These are phyloP conservation scores for Lactarius hatsudake DNA, from an alignment of 768 basidiomycete species.

Conservation along the genomic window DNA sequence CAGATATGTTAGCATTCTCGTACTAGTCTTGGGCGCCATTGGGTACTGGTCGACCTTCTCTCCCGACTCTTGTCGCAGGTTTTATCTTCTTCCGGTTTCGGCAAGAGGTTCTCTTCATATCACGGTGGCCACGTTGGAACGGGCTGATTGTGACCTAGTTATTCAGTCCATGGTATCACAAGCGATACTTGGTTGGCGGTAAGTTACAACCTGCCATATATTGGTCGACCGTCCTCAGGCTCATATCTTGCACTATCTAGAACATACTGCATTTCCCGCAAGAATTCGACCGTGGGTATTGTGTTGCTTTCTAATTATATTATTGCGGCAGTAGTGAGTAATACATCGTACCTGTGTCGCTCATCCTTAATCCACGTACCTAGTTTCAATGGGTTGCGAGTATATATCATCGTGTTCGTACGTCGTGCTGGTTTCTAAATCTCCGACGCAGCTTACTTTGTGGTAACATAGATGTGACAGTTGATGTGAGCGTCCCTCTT, in stretches of 20 bases:
- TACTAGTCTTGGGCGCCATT: slow-evolving; percentile 50
- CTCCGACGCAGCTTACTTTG: slow-evolving; percentile 15
- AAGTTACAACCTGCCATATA: slow-evolving; percentile 16
- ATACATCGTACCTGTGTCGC: slow-evolving; percentile 26
- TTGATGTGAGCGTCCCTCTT: background rate
- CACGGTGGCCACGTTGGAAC: background rate
- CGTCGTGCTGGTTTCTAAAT: slow-evolving; percentile 28
- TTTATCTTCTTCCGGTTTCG: slow-evolving; percentile 51
- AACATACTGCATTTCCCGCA: slow-evolving; percentile 54
- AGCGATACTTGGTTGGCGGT: slow-evolving; percentile 60
- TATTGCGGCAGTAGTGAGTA: slow-evolving; percentile 44
- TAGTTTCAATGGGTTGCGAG: slow-evolving; percentile 58
- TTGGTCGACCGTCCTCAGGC: background rate
- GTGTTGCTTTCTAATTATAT: slow-evolving; percentile 42
- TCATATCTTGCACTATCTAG: slow-evolving; percentile 33
- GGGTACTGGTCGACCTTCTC: slow-evolving; percentile 60
- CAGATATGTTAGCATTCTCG: slow-evolving; percentile 46
- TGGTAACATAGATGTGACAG: slow-evolving; percentile 14
- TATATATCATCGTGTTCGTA: slow-evolving; percentile 48
- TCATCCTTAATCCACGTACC: no score
- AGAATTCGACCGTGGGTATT: slow-evolving; percentile 42
- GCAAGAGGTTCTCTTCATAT: slow-evolving; percentile 52
- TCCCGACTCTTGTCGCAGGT: slow-evolving; percentile 42
- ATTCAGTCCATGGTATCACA: slow-evolving; percentile 66
- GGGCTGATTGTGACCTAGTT: slow-evolving; percentile 38